A percentile compares a stretch with the other conserved stretches of the same genome.
These are phyloP conservation scores for Fusarium sp. DNA, from an alignment of 2,329 filamentous ascomycete species.

Conservation along the genomic window DNA sequence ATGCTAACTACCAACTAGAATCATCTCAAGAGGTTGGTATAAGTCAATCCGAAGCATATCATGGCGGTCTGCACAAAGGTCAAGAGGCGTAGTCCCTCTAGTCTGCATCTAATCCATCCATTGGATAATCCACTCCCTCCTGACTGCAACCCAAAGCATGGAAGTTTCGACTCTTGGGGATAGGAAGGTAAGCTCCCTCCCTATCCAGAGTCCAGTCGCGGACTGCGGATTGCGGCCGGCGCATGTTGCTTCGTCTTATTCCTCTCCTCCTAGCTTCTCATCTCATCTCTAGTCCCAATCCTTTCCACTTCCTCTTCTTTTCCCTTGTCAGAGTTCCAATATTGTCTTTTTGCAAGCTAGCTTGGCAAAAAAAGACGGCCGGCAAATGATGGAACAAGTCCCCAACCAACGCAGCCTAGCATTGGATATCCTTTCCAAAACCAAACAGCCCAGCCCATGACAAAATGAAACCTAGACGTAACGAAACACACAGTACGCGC, in stretches of 20 bases:
- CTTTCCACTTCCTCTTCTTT: not conserved
- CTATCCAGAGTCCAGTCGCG: not conserved
- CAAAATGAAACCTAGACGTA: slow-evolving; percentile 1
- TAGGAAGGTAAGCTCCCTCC: not conserved
- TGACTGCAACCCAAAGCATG: not conserved
- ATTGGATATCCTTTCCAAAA: slow-evolving; percentile 7
- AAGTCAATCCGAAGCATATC: not conserved
- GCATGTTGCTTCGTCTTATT: not conserved
- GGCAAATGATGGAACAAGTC: not conserved
- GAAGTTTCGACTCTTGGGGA: not conserved
- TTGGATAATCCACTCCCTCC: not conserved
- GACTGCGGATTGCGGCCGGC: slow-evolving; percentile 17
- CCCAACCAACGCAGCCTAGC: not conserved
- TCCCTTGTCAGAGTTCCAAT: not conserved
- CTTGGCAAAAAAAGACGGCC: not conserved
- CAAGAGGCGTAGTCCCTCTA: not conserved
- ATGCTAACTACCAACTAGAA: not conserved
- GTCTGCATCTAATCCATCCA: not conserved
- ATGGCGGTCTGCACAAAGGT: not conserved
- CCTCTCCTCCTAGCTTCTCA: not conserved
- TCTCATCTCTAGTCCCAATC: not conserved
- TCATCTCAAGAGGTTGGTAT: not conserved
- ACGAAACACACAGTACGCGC: slow-evolving; percentile 3
- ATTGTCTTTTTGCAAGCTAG: not conserved
- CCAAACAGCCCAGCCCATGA: not conserved